These are phyloP conservation scores for Przewalskia tangutica DNA, from an alignment of 257 asterid genomes.

Conservation along the genomic window DNA sequence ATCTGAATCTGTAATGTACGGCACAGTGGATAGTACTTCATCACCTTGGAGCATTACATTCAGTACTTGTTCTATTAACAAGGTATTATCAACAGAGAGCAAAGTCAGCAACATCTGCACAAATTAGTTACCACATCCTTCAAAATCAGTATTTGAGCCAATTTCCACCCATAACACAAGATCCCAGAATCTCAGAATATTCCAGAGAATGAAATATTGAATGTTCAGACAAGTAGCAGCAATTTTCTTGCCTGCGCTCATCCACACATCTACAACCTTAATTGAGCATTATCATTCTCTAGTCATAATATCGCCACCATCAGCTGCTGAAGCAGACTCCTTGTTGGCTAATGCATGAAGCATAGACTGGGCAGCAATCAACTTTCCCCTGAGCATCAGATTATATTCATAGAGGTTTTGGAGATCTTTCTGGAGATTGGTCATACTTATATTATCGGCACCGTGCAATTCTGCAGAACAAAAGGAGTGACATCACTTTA, in stretches of 20 bases:
- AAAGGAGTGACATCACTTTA: not conserved
- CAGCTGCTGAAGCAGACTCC: conserved; percentile 10
- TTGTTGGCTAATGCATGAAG: conserved; percentile 19
- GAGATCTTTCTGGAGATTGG: conserved; percentile 42
- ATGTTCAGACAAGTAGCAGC: not conserved
- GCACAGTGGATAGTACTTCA: not conserved
- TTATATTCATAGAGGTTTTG: conserved; percentile 39
- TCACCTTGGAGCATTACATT: not conserved
- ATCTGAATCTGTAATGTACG: not conserved
- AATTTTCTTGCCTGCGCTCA: not conserved
- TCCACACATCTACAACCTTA: not conserved
- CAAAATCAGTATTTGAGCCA: not conserved
- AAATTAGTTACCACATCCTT: not conserved
- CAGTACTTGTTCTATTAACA: not conserved
- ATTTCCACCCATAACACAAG: not conserved
- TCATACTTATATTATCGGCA: conserved; percentile 27
- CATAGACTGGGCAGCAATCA: conserved; percentile 26
- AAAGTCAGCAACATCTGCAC: not conserved
- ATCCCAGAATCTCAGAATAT: not conserved
- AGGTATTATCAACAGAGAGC: not conserved
- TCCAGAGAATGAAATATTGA: not conserved
- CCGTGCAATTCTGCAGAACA: conserved; percentile 26
- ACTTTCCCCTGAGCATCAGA: conserved; percentile 39
- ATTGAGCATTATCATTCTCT: conserved; percentile 2
- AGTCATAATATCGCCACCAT: not conserved